Conservation (phyloP, 148 eudicot species). For the Fagopyrum esculentum region DNA sequence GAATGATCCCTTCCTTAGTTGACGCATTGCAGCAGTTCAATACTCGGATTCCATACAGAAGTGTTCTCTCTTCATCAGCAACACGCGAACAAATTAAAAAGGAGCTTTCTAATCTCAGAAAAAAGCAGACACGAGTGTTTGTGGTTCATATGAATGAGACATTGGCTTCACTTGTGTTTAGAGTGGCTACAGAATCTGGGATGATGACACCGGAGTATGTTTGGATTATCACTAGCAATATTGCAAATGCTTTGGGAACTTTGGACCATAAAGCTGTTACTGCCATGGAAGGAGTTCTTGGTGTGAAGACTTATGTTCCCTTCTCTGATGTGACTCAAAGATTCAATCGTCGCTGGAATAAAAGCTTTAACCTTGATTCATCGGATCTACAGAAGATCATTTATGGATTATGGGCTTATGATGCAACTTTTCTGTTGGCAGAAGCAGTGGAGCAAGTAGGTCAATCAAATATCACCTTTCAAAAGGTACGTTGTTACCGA, state of each 20-base stretch:
- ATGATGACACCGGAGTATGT: conserved; percentile 35
- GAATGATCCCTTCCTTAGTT: conserved; percentile 24
- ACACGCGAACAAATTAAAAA: conserved; percentile 20
- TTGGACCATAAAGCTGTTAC: conserved; percentile 16
- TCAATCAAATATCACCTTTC: background rate
- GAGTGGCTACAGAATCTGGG: conserved; percentile 15
- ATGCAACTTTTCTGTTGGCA: conserved; percentile 30
- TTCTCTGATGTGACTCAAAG: conserved; percentile 8
- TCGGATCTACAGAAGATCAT: conserved; percentile 10
- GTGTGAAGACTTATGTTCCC: conserved; percentile 30
- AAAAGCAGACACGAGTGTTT: conserved; percentile 31
- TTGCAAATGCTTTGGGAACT: conserved; percentile 17
- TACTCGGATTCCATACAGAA: conserved; percentile 25
- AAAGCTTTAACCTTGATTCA: background rate
- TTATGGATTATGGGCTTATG: conserved; percentile 39
- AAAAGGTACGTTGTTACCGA: background rate
- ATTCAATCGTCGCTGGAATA: conserved; percentile 20
- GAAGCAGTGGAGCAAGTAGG: conserved; percentile 28
- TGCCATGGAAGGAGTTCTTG: conserved; percentile 45
- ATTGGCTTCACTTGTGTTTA: conserved; percentile 26
- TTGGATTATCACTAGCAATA: conserved; percentile 37
- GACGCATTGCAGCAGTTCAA: conserved; percentile 25
- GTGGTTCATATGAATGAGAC: conserved; percentile 22
- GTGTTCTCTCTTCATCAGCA: conserved; percentile 22
- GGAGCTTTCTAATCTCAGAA: conserved; percentile 24